phyloP scores from a whole-genome alignment of 148 eudicot species.

The Chenopodium album region DNA sequence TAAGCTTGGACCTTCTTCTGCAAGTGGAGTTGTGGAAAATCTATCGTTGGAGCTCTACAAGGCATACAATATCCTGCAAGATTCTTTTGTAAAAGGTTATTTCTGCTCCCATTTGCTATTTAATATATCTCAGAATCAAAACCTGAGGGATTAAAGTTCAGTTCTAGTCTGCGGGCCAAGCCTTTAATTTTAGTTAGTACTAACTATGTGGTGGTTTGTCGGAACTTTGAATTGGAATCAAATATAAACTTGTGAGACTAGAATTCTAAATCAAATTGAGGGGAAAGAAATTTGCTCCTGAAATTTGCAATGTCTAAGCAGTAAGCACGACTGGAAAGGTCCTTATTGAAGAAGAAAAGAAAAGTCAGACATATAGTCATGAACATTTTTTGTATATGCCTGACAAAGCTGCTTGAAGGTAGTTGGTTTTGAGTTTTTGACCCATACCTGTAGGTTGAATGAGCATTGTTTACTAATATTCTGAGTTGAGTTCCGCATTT shows the following conservation, averaged over 20 bases:
- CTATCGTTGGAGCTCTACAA: conserved; percentile 65
- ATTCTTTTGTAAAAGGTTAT: conserved; percentile 48
- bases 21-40: conserved; percentile 67
- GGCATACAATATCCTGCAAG: conserved; percentile 43
- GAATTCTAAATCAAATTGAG: not conserved
- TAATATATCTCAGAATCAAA: not conserved
- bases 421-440: not conserved
- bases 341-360: not conserved
- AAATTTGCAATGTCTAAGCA: not conserved
- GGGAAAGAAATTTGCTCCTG: not conserved
- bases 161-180: not conserved
- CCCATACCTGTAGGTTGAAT: not conserved
- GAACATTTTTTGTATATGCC: not conserved
- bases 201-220: not conserved
- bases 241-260: not conserved
- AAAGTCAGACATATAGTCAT: not conserved
- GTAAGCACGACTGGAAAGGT: not conserved
- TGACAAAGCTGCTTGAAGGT: not conserved
- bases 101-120: conserved; percentile 7
- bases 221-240: not conserved
- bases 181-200: not conserved
- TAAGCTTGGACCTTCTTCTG: conserved; percentile 56
- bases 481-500: not conserved
- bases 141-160: not conserved
- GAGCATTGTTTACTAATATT: not conserved